These are phyloP conservation scores for Pseudopyricularia javanii DNA, from an alignment of 2,329 filamentous ascomycete genomes.

Conservation along the genomic window DNA sequence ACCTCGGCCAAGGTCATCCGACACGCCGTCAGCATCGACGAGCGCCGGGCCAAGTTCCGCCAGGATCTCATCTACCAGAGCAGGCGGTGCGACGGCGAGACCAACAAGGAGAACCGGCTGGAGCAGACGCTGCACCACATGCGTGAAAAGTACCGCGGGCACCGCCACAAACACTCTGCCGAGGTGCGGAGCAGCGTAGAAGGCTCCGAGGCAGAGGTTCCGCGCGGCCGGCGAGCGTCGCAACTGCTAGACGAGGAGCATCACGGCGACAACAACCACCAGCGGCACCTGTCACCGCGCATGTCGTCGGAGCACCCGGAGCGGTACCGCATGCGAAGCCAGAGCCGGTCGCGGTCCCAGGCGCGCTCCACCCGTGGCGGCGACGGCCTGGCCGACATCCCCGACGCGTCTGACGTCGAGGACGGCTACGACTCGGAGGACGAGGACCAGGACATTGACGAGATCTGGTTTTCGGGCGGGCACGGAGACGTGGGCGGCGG, in stretches of 20 bases:
- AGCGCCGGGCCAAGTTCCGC: conserved; percentile 58
- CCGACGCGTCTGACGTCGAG: conserved; percentile 12
- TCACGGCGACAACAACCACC: neutral
- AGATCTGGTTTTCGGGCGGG: conserved; percentile 70
- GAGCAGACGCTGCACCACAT: conserved; percentile 9
- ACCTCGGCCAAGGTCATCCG: conserved; percentile 49
- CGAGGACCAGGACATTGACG: conserved; percentile 59
- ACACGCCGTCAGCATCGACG: conserved; percentile 60
- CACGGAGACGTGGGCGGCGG: conserved; percentile 73
- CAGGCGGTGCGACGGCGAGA: neutral
- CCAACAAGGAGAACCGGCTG: conserved; percentile 6
- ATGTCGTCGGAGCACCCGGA: conserved; percentile 15
- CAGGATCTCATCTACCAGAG: conserved; percentile 55
- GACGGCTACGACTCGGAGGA: conserved; percentile 31
- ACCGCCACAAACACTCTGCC: neutral
- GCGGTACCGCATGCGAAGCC: conserved; percentile 24
- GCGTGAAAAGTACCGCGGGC: conserved; percentile 22
- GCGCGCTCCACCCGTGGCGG: conserved; percentile 12
- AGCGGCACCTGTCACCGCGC: neutral
- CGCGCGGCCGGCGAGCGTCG: conserved; percentile 6
- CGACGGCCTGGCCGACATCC: neutral
- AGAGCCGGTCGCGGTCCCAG: conserved; percentile 16
- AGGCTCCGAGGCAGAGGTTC: neutral
- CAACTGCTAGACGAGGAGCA: neutral
- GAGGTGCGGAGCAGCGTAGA: neutral